Base-by-base conservation (phyloP, 2,329 filamentous ascomycete genomes). In the Hypoxylon sp. region DNA sequence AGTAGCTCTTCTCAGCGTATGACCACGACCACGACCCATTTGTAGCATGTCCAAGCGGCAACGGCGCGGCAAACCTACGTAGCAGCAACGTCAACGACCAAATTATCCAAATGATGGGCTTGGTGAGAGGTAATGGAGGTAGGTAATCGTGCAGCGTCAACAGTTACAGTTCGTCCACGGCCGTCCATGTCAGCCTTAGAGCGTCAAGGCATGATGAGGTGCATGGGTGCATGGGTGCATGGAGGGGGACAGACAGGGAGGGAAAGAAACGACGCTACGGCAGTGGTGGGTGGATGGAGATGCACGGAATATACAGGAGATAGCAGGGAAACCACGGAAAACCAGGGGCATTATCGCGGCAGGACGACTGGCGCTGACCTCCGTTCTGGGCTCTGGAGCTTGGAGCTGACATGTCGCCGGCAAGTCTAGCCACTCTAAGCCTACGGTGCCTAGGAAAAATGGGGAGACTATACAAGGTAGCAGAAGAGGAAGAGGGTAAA, bases 21-120 rank as follows among this genome's bases (percentile, higher is more conserved):
- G 61, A 67, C 56, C 54, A 61, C 55, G 61, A 67, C 56, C 54
- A 61, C 55, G 65, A 37, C 65, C 70, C 64, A 57, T 60, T 68
- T 70, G 54, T 47, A 69, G 65, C 57, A 71, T 72, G 60, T 68
- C 65, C 64, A 65, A 62, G 67, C 62, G 59, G 62, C 22, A 59
- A 59, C 39, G 53, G 63, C 61, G 53, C 61, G 57, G 43, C 55
- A 62, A 43, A 60, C 17, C 56, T 64, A 67, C 64, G 64, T 65
- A 20, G 68, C 68, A 66, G 56, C 48, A 62, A 39, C 34, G 34
- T 13, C 37, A 20, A 41, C 37, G 17, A 55, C 62, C 49, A 52
- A 34, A 64, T 57, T 57, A 60, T 66, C 50, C 57, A 44, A 54
- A 56, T 55, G 60, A 59, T 56, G 54, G 53, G 41, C 2, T 30